Base-by-base conservation (phyloP, 345 rosid species). In the Boechera retrofracta region DNA sequence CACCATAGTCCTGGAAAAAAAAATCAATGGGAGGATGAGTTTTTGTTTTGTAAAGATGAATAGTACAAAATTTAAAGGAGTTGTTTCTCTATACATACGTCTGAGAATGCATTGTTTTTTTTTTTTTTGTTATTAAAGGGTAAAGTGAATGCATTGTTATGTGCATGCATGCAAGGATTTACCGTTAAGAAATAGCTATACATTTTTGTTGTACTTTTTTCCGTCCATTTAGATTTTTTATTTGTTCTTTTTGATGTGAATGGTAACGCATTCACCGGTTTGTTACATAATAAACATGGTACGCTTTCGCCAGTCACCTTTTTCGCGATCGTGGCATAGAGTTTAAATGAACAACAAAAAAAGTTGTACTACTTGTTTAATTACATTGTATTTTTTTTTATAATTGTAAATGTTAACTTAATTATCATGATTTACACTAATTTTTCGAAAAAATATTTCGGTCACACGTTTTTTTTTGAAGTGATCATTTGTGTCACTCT, bases 161-260 rank as follows among this genome's bases (percentile, higher is more conserved):
- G 15, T 33, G 42, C 64, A 35, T 59, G 64, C 64, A 58, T 58
- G 64, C 44, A 33, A 10, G 64, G 7, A 33, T 35, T 36, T 35
- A 16, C 64, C 63, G 41, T 36, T 16, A 35, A n/a, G 15, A 16
- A 8, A 11, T 54, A 26, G 59, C 59, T 28, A 11, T 53, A 54
- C 13, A 16, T 0, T 2, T 35, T 8, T 35, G 24, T 32, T 29
- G 24, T 21, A 21, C 24, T 21, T 21, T 21, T 21, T 21, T 21
- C 24, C 24, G 24, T 21, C 24, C 24, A 21, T 21, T 21, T 21
- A 21, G 24, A 21, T 21, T 21, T 21, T 21, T 21, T 21, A 28
- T 28, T 28, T 28, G 2, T 28, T 28, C 29, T 28, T 28, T 28
- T 28, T 28, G 29, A 28, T 28, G 36, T 54, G 6, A 42, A 42